Base-by-base conservation (phyloP, 176 grass and related monocot species). In the Bonia amplexicaulis region DNA sequence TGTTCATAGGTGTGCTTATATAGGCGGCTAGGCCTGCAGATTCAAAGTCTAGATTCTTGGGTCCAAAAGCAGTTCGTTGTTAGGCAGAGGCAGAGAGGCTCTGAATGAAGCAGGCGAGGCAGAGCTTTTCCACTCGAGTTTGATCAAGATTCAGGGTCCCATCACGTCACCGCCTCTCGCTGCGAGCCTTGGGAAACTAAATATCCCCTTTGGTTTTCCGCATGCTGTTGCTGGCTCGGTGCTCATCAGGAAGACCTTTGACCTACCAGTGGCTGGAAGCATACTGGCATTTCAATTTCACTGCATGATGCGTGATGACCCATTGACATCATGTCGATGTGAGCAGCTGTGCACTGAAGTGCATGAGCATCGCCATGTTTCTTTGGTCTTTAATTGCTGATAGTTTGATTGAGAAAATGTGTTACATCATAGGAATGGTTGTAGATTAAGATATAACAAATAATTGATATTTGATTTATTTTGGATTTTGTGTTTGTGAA, bases 171-270 rank as follows among this genome's bases (percentile, higher is more conserved):
- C 3, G 9, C 19, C 35, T 46, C 59, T 23, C 66, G 14, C 27
- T 23, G 46, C 10, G 19, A 54, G 47, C 78, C 83, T 86, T 77
- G 78, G 71, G 66, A 90, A 86, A 61, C 83, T 71, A 76, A 82
- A 77, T 71, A 25, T 52, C 10, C 65, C 58, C 58, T 74, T 80
- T 69, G 49, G 26, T 53, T 66, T 22, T 59, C 51, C 63, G 59
- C 48, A 17, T 57, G 76, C 25, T 42, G 17, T 54, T 62, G 51
- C 61, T 64, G 25, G 59, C 5, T 15, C 20, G 22, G 20, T 23
- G 4, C 59, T 46, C 16, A 12, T 29, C 59, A 13, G 23, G 23
- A 12, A 27, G 23, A 26, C 10, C 13, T 22, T 13, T 0, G 58
- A 13, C 58, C n/a, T 65, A 33, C 1, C 22, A 64, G 76, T 0